Evolutionary conservation across 257 asterid genomes (phyloP), one percentile per base, ranked within the genome.

Genomic region (Rehmannia glutinosa): DNA sequence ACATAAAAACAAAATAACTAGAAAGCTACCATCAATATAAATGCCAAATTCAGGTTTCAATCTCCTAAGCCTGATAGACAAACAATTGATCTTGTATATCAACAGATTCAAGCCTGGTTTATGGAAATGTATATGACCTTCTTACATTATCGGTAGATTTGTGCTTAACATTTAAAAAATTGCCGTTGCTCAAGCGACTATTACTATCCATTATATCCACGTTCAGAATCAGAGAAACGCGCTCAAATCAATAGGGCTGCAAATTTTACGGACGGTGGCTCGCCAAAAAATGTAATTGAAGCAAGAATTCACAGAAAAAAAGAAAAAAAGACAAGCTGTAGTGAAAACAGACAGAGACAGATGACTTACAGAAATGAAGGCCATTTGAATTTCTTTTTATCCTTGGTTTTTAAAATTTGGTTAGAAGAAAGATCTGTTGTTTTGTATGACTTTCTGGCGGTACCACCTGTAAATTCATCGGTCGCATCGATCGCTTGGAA

Each of bases 341-440:
- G 13, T 63, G 28, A 47, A 2, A 1, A 50, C 55, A 6, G 36
- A 20, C 41, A 19, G 46, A 52, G 60, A 52, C 20, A 49, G 8
- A 30, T 30, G 2, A 57, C 85, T 77, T 76, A 87, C 92, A 39
- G 73, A 73, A 46, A 78, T 41, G 58, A 76, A 69, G 56, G 72
- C 54, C 52, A 38, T 17, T 57, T 35, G 68, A 38, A 33, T 41
- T 49, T 19, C 42, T 1, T 4, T 20, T 9, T 39, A 4, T 7
- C 23, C 8, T 8, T 21, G 56, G 25, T 5, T 45, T 24, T 17
- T 21, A 20, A 8, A 41, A 39, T 12, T 39, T 23, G 46, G 43
- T 38, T 32, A 13, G 57, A 27, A 43, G 43, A 15, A 43, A 42
- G 10, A 28, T 45, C 45, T 25, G 57, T 30, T 7, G 69, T 43